Conservation (phyloP, 345 rosid genomes). For the Triadica sebifera region DNA sequence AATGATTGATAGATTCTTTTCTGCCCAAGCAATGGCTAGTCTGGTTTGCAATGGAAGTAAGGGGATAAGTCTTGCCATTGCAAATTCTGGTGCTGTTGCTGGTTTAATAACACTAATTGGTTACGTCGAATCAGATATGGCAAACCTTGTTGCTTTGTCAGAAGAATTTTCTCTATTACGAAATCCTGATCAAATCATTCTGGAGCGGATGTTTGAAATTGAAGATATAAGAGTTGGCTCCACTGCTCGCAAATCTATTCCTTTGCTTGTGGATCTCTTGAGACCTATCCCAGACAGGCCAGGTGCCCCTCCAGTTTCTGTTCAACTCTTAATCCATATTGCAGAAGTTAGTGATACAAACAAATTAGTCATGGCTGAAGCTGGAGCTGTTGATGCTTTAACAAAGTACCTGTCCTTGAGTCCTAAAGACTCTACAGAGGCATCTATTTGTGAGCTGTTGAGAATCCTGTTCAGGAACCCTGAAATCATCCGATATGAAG, state of each 20-base stretch:
- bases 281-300: constrained; percentile 89
- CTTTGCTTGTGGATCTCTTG: constrained; percentile 81
- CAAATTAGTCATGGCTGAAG: constrained; percentile 77
- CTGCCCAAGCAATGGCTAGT: constrained; percentile 89
- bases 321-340: constrained; percentile 59
- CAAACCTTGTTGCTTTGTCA: constrained; percentile 51
- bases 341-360: constrained; percentile 73
- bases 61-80: constrained; percentile 64
- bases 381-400: constrained; percentile 88
- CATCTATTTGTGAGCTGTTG: constrained; percentile 62
- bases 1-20: constrained; percentile 65
- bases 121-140: constrained; percentile 53
- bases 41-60: constrained; percentile 61
- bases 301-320: constrained; percentile 75
- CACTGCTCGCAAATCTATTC: constrained; percentile 71
- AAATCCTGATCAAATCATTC: constrained; percentile 64
- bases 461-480: constrained; percentile 67
- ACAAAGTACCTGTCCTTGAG: constrained; percentile 72
- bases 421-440: constrained; percentile 84
- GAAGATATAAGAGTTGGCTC: constrained; percentile 79
- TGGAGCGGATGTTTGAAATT: constrained; percentile 66
- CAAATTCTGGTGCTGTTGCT: constrained; percentile 80
- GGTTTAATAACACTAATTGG: constrained; percentile 77
- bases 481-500: constrained; percentile 64
- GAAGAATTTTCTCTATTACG: constrained; percentile 57